Evolutionary conservation across 2,329 filamentous ascomycete species (phyloP).

Genomic region (Magnaporthales sp.): DNA sequence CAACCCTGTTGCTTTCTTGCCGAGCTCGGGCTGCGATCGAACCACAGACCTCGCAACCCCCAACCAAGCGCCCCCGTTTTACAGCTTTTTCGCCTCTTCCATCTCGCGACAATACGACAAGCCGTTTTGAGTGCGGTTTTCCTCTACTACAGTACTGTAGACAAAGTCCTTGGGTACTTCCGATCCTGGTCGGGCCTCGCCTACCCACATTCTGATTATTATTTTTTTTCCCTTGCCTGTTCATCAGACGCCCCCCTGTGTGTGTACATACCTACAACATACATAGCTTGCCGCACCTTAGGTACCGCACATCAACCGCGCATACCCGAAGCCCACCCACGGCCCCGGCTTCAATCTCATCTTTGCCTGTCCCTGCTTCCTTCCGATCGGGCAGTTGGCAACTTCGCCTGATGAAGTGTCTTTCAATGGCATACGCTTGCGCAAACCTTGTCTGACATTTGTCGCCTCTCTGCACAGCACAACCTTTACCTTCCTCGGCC

Average conservation of each 20-base stretch:
- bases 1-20: not conserved
- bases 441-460: slow-evolving; percentile 5
- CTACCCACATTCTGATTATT: not conserved
- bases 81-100: not conserved
- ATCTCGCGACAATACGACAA: not conserved
- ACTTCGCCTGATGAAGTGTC: not conserved
- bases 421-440: slow-evolving; percentile 2
- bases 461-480: not conserved
- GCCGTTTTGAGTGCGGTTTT: not conserved
- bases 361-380: not conserved
- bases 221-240: not conserved
- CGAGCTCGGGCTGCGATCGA: not conserved
- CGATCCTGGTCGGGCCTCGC: not conserved
- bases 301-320: not conserved
- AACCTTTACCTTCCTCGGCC: not conserved
- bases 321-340: not conserved
- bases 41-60: not conserved
- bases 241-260: not conserved
- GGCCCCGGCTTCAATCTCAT: not conserved
- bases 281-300: not conserved
- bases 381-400: not conserved
- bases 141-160: too few species aligned
- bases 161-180: not conserved
- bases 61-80: not conserved
- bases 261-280: not conserved